These are phyloP conservation scores for Rhizopogon rudus DNA, from an alignment of 768 basidiomycete genomes.

Conservation along the genomic window DNA sequence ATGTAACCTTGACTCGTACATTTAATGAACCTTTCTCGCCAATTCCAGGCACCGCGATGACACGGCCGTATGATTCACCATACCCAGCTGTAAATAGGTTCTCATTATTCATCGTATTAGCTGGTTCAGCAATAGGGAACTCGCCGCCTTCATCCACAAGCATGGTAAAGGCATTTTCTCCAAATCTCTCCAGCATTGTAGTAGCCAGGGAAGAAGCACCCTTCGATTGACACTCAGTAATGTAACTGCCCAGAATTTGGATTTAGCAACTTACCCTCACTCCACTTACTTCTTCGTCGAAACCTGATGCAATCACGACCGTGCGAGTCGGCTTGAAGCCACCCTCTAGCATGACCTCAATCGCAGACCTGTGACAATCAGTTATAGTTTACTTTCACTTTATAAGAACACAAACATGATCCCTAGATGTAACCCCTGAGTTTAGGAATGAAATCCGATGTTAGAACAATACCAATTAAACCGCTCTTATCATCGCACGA, in stretches of 20 bases:
- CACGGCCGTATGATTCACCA: not conserved
- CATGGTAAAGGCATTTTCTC: constrained; percentile 64
- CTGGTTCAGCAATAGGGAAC: constrained; percentile 7
- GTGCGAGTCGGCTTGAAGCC: constrained; percentile 40
- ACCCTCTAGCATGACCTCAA: constrained; percentile 41
- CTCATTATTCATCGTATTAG: not conserved
- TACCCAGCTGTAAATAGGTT: not conserved
- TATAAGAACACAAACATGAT: not conserved
- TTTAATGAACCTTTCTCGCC: constrained; percentile 69
- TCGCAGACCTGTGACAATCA: constrained; percentile 27
- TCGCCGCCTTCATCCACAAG: constrained; percentile 84
- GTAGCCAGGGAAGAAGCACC: constrained; percentile 45
- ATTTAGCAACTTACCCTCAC: constrained; percentile 25
- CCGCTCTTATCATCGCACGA: constrained; percentile 68
- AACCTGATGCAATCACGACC: constrained; percentile 36
- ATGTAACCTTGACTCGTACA: constrained; percentile 52
- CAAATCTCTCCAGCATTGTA: constrained; percentile 52
- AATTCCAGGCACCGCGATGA: constrained; percentile 55
- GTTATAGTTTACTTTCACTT: not conserved
- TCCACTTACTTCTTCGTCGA: constrained; percentile 54
- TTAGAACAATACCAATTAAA: constrained; percentile 30
- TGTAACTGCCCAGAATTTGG: not conserved
- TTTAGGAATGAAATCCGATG: not conserved
- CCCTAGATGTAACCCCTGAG: not conserved
- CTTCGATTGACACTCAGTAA: constrained; percentile 21